Evolutionary conservation across 2,329 filamentous ascomycete genomes (phyloP).

Genomic region (Botryotinia calthae): DNA sequence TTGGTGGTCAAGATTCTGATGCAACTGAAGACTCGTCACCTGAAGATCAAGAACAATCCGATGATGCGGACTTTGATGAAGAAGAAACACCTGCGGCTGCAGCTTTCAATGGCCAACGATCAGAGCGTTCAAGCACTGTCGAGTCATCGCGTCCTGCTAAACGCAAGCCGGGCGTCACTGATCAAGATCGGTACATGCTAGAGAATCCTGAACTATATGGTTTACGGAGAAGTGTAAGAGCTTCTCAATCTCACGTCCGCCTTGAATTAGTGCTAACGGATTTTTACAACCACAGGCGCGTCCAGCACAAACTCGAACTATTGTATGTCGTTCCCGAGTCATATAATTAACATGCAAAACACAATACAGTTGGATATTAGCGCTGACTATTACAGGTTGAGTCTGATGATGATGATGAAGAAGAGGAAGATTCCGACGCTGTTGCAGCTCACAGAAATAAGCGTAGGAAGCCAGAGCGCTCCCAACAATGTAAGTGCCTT

Average conservation of each 20-base stretch:
- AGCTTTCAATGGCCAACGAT: constrained; percentile 48
- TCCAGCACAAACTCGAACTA: constrained; percentile 51
- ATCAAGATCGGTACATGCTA: constrained; percentile 73
- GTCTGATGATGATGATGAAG: constrained; percentile 47
- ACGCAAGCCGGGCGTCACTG: constrained; percentile 66
- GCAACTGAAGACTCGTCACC: constrained; percentile 36
- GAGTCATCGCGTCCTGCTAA: constrained; percentile 69
- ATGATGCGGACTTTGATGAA: constrained; percentile 75
- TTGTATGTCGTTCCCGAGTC: constrained; percentile 47
- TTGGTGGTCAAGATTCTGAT: constrained; percentile 35
- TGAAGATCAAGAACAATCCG: constrained; percentile 53
- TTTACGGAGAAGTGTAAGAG: constrained; percentile 81
- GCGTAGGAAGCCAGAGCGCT: constrained; percentile 65
- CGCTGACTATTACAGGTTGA: constrained; percentile 48
- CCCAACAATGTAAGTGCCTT: constrained; percentile 56
- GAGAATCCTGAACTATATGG: constrained; percentile 95
- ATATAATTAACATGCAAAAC: not conserved
- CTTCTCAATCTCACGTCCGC: not conserved
- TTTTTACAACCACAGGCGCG: constrained; percentile 45
- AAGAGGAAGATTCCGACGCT: constrained; percentile 73
- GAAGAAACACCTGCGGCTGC: constrained; percentile 54
- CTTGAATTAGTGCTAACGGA: constrained; percentile 26
- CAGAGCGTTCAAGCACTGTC: constrained; percentile 63
- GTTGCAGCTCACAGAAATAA: constrained; percentile 59
- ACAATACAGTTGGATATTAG: constrained; percentile 13